A percentile compares a stretch with the other conserved stretches of the same genome.
Conservation (phyloP, 306 rosid genomes). For the barrel medic (Medicago truncatula) region MtrunA17r5.0-ANR NC_053045.1:37351001-37351500, state of each 20-base stretch:
- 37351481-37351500: constrained; percentile 32
- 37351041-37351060: background rate
- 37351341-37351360: constrained; percentile 69
- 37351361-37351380: constrained; percentile 86
- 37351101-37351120: constrained; percentile 43
- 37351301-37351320: constrained; percentile 88
- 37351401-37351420: background rate
- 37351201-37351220: constrained; percentile 18
- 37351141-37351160: constrained; percentile 68
- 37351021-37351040: background rate
- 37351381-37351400: background rate
- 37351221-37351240: constrained; percentile 34
- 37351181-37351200: constrained; percentile 70
- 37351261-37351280: constrained; percentile 57
- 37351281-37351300: constrained; percentile 93
- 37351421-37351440: background rate
- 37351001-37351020: background rate
- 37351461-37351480: background rate
- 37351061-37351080: background rate
- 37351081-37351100: background rate
- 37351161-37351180: constrained; percentile 66
- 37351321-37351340: constrained; percentile 87
- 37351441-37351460: too few species aligned
- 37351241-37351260: constrained; percentile 55
- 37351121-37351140: constrained; percentile 87